Evolutionary conservation across 139 green algal species (phyloP).

Genomic region (Nannochloris sp.): DNA sequence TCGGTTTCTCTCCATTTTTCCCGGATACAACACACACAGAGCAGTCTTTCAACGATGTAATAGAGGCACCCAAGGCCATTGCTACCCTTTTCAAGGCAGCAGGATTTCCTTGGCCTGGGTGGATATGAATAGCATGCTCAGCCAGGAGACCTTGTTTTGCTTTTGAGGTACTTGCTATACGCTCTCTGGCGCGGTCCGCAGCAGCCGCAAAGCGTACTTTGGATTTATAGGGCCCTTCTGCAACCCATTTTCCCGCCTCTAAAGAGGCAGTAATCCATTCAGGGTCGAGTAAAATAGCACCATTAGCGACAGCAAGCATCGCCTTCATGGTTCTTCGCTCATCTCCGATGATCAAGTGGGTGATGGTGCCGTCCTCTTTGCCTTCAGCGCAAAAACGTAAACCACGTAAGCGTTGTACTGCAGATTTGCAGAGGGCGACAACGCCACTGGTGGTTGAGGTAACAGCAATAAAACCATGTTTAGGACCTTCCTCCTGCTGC

Average conservation of each 20-base stretch:
- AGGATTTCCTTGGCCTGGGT: background rate
- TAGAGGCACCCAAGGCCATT: slow-evolving; percentile 9
- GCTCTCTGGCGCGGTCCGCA: slow-evolving; percentile 13
- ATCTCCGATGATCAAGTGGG: slow-evolving; percentile 49
- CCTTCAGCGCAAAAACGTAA: slow-evolving; percentile 28
- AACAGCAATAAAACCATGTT: slow-evolving; percentile 11
- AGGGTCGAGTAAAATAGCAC: slow-evolving; percentile 45
- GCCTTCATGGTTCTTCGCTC: slow-evolving; percentile 54
- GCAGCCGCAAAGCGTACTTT: slow-evolving; percentile 20
- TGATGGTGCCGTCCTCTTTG: slow-evolving; percentile 34
- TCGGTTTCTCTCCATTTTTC: background rate
- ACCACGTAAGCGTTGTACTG: slow-evolving; percentile 9
- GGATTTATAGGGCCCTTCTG: slow-evolving; percentile 27
- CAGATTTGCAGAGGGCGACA: slow-evolving; percentile 9
- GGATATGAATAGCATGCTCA: slow-evolving; percentile 5
- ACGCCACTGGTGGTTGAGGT: slow-evolving; percentile 5
- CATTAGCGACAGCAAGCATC: slow-evolving; percentile 53
- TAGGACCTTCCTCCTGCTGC: background rate
- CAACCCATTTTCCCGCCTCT: slow-evolving; percentile 49
- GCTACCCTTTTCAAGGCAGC: slow-evolving; percentile 6
- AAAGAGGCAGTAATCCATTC: slow-evolving; percentile 48
- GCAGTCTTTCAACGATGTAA: slow-evolving; percentile 2
- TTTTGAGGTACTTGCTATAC: too few species aligned
- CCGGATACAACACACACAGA: slow-evolving; percentile 19
- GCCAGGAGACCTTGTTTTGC: too few species aligned